phyloP scores from a whole-genome alignment of 2,329 filamentous ascomycete species.

The Sporothrix protearum region DNA sequence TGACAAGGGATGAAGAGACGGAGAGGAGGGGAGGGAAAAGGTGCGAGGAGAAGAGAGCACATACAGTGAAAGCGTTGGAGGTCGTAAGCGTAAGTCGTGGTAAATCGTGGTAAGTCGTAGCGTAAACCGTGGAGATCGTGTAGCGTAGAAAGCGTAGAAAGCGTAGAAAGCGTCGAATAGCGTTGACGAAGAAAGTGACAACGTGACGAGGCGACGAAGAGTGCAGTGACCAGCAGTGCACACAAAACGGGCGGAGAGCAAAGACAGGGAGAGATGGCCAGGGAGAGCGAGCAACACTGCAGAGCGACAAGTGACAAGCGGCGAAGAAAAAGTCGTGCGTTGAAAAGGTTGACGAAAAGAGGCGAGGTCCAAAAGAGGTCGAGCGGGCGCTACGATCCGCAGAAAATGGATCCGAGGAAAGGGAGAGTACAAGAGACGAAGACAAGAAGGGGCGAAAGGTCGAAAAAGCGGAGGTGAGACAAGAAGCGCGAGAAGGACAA shows the following conservation, averaged over 20 bases:
- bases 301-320: not conserved
- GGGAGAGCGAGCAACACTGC: conserved; percentile 5
- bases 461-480: not conserved
- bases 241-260: not conserved
- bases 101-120: not conserved
- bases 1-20: conserved; percentile 24
- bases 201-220: not conserved
- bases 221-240: conserved; percentile 25
- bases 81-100: not conserved
- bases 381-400: conserved; percentile 10
- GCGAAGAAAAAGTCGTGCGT: not conserved
- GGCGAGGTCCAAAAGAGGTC: not conserved
- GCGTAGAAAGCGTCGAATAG: not conserved
- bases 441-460: not conserved
- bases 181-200: not conserved
- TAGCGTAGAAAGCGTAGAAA: not conserved
- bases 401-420: conserved; percentile 5
- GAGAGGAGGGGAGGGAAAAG: conserved; percentile 1
- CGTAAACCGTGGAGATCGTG: not conserved
- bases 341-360: too few species aligned
- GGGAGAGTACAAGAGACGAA: not conserved
- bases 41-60: not conserved
- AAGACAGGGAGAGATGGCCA: conserved; percentile 9
- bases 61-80: not conserved
- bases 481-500: not conserved